phyloP scores from a whole-genome alignment of 305 asterid genomes.

The Lippia alba region DNA sequence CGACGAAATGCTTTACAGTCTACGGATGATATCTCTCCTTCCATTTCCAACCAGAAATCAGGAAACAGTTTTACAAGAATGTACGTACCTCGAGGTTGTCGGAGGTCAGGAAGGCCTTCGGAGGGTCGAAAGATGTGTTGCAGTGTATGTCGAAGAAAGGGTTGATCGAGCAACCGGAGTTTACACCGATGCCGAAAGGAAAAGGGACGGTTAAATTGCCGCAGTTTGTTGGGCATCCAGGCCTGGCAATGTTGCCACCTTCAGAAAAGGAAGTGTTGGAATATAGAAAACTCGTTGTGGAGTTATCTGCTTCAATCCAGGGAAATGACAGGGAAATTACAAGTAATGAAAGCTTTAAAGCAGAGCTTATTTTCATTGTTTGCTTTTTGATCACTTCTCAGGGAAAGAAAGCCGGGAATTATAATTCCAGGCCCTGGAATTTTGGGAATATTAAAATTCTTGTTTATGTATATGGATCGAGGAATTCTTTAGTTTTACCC shows the following conservation, averaged over 20 bases:
- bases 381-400: not conserved
- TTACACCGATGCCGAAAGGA: conserved; percentile 43
- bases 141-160: conserved; percentile 40
- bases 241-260: conserved; percentile 16
- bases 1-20: too few relatives aligned
- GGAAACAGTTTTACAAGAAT: too few relatives aligned
- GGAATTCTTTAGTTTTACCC: not conserved
- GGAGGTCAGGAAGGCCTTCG: conserved; percentile 38
- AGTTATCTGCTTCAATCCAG: not conserved
- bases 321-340: not conserved
- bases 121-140: conserved; percentile 37
- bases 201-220: conserved; percentile 44
- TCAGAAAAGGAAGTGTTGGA: conserved; percentile 16
- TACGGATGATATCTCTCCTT: too few relatives aligned
- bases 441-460: too few relatives aligned
- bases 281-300: not conserved
- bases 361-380: conserved; percentile 19
- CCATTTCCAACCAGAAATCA: too few relatives aligned
- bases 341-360: not conserved
- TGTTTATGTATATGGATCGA: not conserved
- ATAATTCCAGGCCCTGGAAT: not conserved
- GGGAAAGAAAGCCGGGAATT: too few relatives aligned
- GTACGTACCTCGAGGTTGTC: conserved; percentile 16
- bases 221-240: conserved; percentile 44
- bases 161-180: conserved; percentile 31